These are phyloP conservation scores for Pseudocercospora eumusae DNA, from an alignment of 2,329 filamentous ascomycete species.

Conservation along the genomic window DNA sequence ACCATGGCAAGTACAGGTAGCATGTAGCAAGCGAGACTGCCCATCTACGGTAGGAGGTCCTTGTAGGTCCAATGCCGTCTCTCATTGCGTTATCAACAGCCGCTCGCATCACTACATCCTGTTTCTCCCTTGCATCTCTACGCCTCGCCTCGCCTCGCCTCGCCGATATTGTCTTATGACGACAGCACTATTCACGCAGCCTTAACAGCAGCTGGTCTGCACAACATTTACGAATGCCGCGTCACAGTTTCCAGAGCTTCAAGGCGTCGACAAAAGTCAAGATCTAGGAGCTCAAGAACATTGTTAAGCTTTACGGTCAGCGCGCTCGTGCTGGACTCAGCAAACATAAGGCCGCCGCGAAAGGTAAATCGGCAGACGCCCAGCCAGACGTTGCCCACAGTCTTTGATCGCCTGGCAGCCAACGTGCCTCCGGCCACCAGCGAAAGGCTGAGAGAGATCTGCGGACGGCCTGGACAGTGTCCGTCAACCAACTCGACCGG, in stretches of 20 bases:
- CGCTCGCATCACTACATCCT: not conserved
- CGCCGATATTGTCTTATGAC: slow-evolving; percentile 11
- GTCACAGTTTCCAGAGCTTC: not conserved
- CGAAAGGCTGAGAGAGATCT: slow-evolving; percentile 1
- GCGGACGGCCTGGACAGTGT: not conserved
- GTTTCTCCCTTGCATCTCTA: slow-evolving; percentile 9
- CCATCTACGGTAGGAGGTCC: not conserved
- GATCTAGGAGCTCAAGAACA: slow-evolving; percentile 1
- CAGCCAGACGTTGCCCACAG: slow-evolving; percentile 3
- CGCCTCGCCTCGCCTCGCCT: not conserved
- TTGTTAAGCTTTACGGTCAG: not conserved
- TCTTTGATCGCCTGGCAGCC: slow-evolving; percentile 6
- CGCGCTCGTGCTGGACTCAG: not conserved
- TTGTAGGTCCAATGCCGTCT: slow-evolving; percentile 2
- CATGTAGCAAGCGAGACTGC: not conserved
- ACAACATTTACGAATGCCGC: slow-evolving; percentile 1
- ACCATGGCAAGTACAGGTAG: not conserved
- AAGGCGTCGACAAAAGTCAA: not conserved
- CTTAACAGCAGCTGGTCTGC: slow-evolving; percentile 10
- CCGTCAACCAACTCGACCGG: not conserved
- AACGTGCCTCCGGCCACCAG: not conserved
- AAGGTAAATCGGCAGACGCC: slow-evolving; percentile 6
- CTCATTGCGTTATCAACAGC: not conserved
- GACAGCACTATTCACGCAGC: slow-evolving; percentile 6
- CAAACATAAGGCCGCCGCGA: slow-evolving; percentile 3